phyloP scores from a whole-genome alignment of 257 asterid genomes.

The Solanum commersonii region DNA sequence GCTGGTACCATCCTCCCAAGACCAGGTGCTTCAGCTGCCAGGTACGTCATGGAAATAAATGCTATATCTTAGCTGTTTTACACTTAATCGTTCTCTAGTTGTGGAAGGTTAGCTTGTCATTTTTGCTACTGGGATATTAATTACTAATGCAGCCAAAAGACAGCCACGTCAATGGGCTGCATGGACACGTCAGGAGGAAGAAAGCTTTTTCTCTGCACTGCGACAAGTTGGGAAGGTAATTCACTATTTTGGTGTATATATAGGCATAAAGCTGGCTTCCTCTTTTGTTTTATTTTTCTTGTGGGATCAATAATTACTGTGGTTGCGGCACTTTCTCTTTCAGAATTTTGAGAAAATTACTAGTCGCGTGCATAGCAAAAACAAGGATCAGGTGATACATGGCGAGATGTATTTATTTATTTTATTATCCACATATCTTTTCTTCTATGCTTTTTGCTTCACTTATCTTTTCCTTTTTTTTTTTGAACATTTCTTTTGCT shows the following conservation, averaged over 20 bases:
- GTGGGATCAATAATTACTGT: constrained; percentile 3
- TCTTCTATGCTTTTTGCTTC: constrained; percentile 1
- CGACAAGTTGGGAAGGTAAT: constrained; percentile 98
- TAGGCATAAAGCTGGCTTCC: not conserved
- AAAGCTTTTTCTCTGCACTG: constrained; percentile 80
- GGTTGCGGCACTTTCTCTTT: constrained; percentile 1
- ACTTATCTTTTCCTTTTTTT: not conserved
- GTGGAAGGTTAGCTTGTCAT: not conserved
- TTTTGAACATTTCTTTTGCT: not conserved
- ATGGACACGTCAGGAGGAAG: constrained; percentile 99
- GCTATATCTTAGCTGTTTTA: not conserved
- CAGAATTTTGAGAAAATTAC: constrained; percentile 98
- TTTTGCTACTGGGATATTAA: constrained; percentile 5
- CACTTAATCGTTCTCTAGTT: not conserved
- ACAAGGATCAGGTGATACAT: constrained; percentile 79
- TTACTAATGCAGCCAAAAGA: constrained; percentile 44
- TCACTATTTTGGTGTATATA: constrained; percentile 2
- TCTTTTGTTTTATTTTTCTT: not conserved
- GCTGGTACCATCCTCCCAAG: constrained; percentile 35
- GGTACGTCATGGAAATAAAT: constrained; percentile 27
- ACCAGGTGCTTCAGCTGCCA: constrained; percentile 37
- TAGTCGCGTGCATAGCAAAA: constrained; percentile 89
- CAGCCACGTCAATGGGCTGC: constrained; percentile 99
- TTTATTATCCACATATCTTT: not conserved
- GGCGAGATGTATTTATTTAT: not conserved